Evolutionary conservation across 23 red algal genomes (phyloP).

Genomic region (Gracilaria caudata): DNA sequence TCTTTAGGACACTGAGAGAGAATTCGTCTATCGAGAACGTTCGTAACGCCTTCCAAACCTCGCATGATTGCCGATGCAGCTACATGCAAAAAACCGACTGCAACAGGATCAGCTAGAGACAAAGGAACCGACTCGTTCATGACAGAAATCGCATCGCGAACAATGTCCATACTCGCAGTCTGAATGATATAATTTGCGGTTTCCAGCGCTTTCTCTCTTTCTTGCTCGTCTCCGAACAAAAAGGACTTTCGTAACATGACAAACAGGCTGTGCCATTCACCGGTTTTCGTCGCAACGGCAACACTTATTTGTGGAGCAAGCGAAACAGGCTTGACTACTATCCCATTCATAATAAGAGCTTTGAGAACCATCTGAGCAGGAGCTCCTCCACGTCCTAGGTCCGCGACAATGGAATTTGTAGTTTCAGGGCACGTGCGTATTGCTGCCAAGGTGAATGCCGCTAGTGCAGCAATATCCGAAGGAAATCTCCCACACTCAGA

Average conservation of each 20-base stretch:
- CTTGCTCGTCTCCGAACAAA: slow-evolving; percentile 28
- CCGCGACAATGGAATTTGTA: slow-evolving; percentile 28
- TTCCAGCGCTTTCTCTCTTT: slow-evolving; percentile 33
- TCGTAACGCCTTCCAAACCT: not conserved
- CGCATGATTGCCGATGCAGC: slow-evolving; percentile 31
- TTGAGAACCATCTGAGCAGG: slow-evolving; percentile 19
- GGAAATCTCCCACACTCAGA: slow-evolving; percentile 12
- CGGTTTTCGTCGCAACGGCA: slow-evolving; percentile 13
- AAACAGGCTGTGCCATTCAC: slow-evolving; percentile 38
- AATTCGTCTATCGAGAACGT: slow-evolving; percentile 38
- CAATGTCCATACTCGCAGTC: not conserved
- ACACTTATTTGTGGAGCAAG: slow-evolving; percentile 24
- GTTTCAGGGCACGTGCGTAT: not conserved
- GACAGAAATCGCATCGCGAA: slow-evolving; percentile 21
- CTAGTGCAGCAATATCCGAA: slow-evolving; percentile 7
- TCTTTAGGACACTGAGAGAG: slow-evolving; percentile 26
- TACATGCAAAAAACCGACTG: slow-evolving; percentile 47
- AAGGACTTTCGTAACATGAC: slow-evolving; percentile 48
- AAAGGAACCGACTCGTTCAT: slow-evolving; percentile 37
- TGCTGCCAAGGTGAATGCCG: not conserved
- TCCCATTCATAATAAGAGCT: slow-evolving; percentile 5
- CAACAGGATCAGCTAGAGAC: slow-evolving; percentile 22
- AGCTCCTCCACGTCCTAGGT: not conserved
- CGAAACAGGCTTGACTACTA: slow-evolving; percentile 21
- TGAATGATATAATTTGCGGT: slow-evolving; percentile 19